These are phyloP conservation scores for Diospyros kaki DNA, from an alignment of 148 eudicot species.

Conservation along the genomic window DNA sequence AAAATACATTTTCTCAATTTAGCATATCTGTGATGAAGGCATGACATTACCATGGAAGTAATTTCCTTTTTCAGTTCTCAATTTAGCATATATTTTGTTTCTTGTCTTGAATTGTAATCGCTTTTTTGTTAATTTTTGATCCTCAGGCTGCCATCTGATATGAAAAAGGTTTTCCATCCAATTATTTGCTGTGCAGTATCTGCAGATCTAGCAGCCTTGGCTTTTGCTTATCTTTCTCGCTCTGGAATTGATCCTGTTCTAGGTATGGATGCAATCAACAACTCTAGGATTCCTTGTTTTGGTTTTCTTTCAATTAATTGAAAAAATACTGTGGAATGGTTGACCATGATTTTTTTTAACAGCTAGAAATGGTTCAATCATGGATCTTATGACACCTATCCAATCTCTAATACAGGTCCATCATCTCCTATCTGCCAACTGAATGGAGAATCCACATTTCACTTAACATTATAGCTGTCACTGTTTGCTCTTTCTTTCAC, in stretches of 20 bases:
- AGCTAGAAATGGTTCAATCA: background rate
- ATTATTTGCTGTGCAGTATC: constrained; percentile 86
- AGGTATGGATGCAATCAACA: constrained; percentile 45
- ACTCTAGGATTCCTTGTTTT: background rate
- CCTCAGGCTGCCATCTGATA: constrained; percentile 69
- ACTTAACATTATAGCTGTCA: background rate
- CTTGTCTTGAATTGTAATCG: constrained; percentile 1
- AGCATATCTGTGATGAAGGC: background rate
- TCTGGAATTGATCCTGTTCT: constrained; percentile 80
- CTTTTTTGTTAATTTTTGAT: background rate
- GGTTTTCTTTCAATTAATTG: background rate
- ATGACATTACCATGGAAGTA: background rate
- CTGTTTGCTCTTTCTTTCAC: background rate
- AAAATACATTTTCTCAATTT: constrained; percentile 20
- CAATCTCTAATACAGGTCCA: background rate
- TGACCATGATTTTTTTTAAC: background rate
- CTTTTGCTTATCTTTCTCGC: constrained; percentile 69
- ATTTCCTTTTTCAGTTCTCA: background rate
- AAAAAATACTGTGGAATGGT: background rate
- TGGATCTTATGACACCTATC: background rate
- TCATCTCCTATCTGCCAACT: background rate
- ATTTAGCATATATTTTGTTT: background rate
- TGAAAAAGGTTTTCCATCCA: constrained; percentile 85
- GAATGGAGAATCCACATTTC: background rate
- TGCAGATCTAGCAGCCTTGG: constrained; percentile 85